Evolutionary conservation across 2,329 filamentous ascomycete genomes (phyloP).

Genomic region (Aspergillus texensis): DNA sequence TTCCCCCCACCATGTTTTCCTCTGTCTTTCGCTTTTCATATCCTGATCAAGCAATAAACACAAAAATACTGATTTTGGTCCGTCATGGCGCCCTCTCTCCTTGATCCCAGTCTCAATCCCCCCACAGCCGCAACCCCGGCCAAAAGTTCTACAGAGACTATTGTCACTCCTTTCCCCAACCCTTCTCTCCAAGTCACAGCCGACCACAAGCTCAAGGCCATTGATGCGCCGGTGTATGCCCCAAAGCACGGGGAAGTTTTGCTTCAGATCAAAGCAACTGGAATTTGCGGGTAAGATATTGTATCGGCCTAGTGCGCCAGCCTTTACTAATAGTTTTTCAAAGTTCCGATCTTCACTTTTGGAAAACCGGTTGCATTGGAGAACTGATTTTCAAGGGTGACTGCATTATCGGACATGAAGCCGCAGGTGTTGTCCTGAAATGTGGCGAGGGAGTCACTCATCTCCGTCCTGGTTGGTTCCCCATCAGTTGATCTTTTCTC

Average conservation of each 20-base stretch:
- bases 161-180: conserved; percentile 40
- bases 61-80: background rate
- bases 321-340: background rate
- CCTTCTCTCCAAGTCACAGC: conserved; percentile 63
- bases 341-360: conserved; percentile 69
- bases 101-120: background rate
- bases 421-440: conserved; percentile 61
- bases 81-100: background rate
- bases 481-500: too few relatives aligned
- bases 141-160: background rate
- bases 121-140: background rate
- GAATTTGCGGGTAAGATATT: conserved; percentile 60
- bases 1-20: background rate
- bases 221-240: conserved; percentile 59
- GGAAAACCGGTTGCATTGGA: conserved; percentile 67
- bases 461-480: conserved; percentile 48
- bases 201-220: conserved; percentile 60
- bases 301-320: background rate
- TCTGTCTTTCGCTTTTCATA: background rate
- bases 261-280: conserved; percentile 64
- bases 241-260: conserved; percentile 60
- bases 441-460: conserved; percentile 58
- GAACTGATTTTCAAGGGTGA: conserved; percentile 63
- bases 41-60: background rate
- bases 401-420: conserved; percentile 68